A percentile compares a stretch with the other conserved stretches of the same genome.
These are phyloP conservation scores for Ambrosiella cleistominuta DNA, from an alignment of 2,329 filamentous ascomycete species.

Conservation along the genomic window DNA sequence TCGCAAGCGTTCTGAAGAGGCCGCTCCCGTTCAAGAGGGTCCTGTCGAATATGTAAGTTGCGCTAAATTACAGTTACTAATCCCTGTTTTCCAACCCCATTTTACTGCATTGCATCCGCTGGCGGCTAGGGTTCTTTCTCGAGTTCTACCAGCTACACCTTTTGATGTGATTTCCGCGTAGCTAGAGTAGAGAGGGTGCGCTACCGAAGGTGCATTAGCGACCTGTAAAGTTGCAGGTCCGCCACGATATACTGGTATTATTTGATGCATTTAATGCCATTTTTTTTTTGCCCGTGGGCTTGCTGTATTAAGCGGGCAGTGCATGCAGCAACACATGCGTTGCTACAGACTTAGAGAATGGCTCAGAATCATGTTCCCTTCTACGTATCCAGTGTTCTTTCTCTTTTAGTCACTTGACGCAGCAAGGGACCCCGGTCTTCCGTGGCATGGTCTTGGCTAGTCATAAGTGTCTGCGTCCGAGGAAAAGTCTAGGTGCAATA, in stretches of 20 bases:
- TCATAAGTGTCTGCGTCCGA: neutral
- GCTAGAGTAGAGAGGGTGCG: neutral
- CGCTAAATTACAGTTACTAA: neutral
- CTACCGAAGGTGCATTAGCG: neutral
- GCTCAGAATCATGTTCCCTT: neutral
- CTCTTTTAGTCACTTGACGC: neutral
- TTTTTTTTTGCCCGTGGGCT: neutral
- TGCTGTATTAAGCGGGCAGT: neutral
- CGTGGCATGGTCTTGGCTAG: neutral
- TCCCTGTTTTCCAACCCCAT: neutral
- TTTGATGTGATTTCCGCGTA: neutral
- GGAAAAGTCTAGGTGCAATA: neutral
- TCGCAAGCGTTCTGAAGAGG: slow-evolving; percentile 58
- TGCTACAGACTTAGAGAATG: neutral
- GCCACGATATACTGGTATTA: neutral
- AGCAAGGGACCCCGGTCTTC: neutral
- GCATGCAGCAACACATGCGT: neutral
- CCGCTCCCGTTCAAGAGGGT: neutral
- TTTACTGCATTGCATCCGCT: neutral
- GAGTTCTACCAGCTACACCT: neutral
- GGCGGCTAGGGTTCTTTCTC: neutral
- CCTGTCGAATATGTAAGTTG: slow-evolving; percentile 8
- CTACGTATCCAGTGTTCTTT: neutral
- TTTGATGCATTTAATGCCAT: neutral
- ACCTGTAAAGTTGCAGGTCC: neutral